phyloP scores from a whole-genome alignment of 1,284 basidiomycete genomes.

The Trichosporon sp. region DNA sequence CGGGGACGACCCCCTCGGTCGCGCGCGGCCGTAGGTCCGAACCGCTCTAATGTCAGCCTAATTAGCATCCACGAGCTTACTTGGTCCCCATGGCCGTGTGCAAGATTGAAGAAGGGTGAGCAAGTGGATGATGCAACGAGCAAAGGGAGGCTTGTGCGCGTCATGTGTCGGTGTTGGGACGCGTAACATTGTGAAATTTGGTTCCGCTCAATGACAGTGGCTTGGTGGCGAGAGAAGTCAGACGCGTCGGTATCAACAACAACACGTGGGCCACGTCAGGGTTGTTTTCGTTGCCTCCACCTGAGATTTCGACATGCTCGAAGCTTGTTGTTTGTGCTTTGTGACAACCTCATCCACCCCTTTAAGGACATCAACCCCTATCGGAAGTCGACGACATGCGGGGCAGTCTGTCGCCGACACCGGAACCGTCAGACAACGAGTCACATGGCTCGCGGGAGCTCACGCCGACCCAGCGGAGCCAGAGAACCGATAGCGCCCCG shows the following conservation, averaged over 20 bases:
- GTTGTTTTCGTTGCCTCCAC: background rate
- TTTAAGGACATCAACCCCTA: background rate
- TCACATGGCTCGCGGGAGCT: background rate
- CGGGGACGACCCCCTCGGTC: background rate
- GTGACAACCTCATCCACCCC: background rate
- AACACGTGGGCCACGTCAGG: slow-evolving; percentile 6
- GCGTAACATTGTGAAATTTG: slow-evolving; percentile 6
- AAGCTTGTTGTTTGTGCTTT: background rate
- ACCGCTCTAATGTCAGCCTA: slow-evolving; percentile 9
- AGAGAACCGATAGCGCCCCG: background rate
- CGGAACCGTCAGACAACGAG: background rate
- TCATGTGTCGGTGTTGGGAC: background rate
- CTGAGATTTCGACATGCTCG: slow-evolving; percentile 7
- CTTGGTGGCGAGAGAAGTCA: background rate
- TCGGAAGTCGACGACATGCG: background rate
- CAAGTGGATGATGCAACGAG: background rate
- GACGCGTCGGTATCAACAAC: slow-evolving; percentile 2
- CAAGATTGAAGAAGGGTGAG: background rate
- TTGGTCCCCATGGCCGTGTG: slow-evolving; percentile 6
- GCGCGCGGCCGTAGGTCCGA: slow-evolving; percentile 10
- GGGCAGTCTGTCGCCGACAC: slow-evolving; percentile 12
- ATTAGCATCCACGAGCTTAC: background rate
- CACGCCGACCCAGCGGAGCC: background rate
- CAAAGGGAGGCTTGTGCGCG: background rate
- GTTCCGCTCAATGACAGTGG: slow-evolving; percentile 9